Base-by-base conservation (phyloP, 1,139 yeast species). In the Blastobotrys ciferrii region DNA sequence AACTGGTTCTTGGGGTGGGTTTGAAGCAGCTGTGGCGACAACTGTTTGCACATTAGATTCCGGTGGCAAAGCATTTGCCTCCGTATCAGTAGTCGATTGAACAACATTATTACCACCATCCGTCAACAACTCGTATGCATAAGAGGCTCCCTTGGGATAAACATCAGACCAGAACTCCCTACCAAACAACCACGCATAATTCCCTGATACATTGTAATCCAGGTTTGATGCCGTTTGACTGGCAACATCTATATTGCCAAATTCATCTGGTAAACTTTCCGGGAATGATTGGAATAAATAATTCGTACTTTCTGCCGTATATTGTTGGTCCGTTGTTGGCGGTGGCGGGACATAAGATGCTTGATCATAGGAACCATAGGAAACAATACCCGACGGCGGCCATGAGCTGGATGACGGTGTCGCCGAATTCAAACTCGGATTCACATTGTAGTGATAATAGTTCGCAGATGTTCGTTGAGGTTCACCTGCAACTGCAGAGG, bases 161-260 rank as follows among this genome's bases (percentile, higher is more conserved):
- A 42, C 45, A 19, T 47, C 47, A 11, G 50, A 44, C 58, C 57
- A 53, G 28, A 55, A 53, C 31, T 57, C 60, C 6, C 51, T 42
- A 7, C 60, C 60, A 47, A 57, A 57, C 25, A 58, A 52, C 61
- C 61, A 58, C 17, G 58, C 56, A 42, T 55, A 58, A 33, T 58
- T 57, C 20, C 59, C 61, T 1, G 61, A 53, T 9, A 58, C 45
- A 31, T 55, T 49, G 23, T 54, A 45, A 42, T 58, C 61, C 31
- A 58, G 50, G 2, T 49, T 44, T 2, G 49, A 45, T 2, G 55
- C 39, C 2, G 48, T 30, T 7, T 41, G 37, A 23, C 40, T 42
- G 25, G 38, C 23, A 32, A 40, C 38, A 31, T 50, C 52, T 2
- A 48, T 31, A 28, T 50, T 46, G 17, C 53, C 53, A 35, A 43